Evolutionary conservation across 345 rosid species (phyloP).

Genomic region (Bretschneidera sinensis): DNA sequence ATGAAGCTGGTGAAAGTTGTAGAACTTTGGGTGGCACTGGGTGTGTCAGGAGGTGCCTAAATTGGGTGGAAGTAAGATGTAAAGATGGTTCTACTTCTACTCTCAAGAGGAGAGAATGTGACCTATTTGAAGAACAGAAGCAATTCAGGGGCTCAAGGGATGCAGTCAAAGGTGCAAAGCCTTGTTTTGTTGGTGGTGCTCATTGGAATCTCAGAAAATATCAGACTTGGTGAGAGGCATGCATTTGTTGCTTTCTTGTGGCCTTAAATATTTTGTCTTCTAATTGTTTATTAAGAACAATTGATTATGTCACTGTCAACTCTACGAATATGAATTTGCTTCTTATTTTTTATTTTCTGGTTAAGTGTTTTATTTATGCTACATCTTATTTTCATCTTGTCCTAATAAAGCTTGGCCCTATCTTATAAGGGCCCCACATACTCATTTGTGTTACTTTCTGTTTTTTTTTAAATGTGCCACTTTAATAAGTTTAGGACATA

Average conservation of each 20-base stretch:
- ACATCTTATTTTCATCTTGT: not conserved
- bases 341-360: conserved; percentile 15
- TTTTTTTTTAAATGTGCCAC: not conserved
- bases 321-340: not conserved
- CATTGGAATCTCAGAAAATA: conserved; percentile 29
- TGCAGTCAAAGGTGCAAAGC: conserved; percentile 37
- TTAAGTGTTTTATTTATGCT: conserved; percentile 3
- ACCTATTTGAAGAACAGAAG: conserved; percentile 28
- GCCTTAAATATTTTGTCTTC: conserved; percentile 20
- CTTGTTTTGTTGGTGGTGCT: conserved; percentile 35
- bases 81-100: conserved; percentile 27
- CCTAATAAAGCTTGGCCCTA: not conserved
- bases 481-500: too few species aligned
- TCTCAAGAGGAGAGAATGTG: conserved; percentile 16
- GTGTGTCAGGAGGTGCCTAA: not conserved
- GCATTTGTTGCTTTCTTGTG: conserved; percentile 31
- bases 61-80: conserved; percentile 17
- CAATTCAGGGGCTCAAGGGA: conserved; percentile 14
- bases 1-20: not conserved
- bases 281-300: not conserved
- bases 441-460: not conserved
- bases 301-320: not conserved
- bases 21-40: too few species aligned
- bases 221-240: conserved; percentile 52
- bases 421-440: not conserved